A percentile compares a stretch with the other conserved stretches of the same genome.
phyloP scores from a whole-genome alignment of 2,329 filamentous ascomycete species.

The Diaporthe velutina region DNA sequence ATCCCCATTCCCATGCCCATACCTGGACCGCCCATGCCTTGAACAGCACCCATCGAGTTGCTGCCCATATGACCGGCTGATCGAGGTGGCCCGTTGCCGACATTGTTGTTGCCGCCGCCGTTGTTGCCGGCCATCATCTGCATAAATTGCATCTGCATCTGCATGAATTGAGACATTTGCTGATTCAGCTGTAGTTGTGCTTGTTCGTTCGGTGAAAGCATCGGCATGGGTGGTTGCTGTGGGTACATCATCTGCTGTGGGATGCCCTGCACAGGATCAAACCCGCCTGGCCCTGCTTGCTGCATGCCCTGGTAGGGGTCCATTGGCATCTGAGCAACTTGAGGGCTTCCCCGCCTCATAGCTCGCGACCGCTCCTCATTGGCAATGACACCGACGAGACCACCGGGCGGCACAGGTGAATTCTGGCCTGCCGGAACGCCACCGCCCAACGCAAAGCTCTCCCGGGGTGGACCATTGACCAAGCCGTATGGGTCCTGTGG shows the following conservation, averaged over 20 bases:
- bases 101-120: constrained; percentile 35
- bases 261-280: constrained; percentile 64
- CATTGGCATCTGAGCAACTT: constrained; percentile 70
- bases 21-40: constrained; percentile 52
- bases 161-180: constrained; percentile 90
- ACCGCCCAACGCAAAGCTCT: constrained; percentile 79
- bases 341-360: constrained; percentile 82
- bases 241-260: constrained; percentile 65
- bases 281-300: constrained; percentile 52
- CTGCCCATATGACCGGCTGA: constrained; percentile 51
- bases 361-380: constrained; percentile 85
- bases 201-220: constrained; percentile 74
- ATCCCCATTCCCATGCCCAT: constrained; percentile 39
- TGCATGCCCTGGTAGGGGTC: constrained; percentile 58
- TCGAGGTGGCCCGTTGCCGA: constrained; percentile 44
- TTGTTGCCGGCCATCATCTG: constrained; percentile 76
- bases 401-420: constrained; percentile 73
- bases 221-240: constrained; percentile 36
- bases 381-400: constrained; percentile 89
- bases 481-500: constrained; percentile 88
- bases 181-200: constrained; percentile 85
- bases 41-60: constrained; percentile 59
- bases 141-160: constrained; percentile 96
- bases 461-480: constrained; percentile 78
- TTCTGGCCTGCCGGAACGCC: constrained; percentile 59